Percentiles rank a stretch among this genome's conserved stretches.
phyloP scores from a whole-genome alignment of 306 rosid species.

The Hippophae tibetana region DNA sequence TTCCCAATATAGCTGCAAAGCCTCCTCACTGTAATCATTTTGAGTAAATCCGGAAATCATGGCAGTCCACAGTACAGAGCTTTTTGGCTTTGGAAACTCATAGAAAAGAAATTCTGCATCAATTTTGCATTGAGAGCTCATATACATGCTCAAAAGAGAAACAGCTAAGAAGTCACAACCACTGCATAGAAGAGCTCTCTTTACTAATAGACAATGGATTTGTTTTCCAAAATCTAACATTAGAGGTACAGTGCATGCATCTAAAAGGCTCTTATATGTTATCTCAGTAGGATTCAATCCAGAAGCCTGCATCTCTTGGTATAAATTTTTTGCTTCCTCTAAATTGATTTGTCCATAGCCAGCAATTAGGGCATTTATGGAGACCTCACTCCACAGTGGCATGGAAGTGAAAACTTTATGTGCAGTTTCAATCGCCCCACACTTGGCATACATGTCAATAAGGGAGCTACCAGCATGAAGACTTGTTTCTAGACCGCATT shows the following conservation, averaged over 20 bases:
- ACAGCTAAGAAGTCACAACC: conserved; percentile 47
- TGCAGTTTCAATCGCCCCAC: conserved; percentile 43
- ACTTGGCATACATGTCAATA: conserved; percentile 76
- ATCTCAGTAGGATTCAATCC: conserved; percentile 59
- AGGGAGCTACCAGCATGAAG: conserved; percentile 71
- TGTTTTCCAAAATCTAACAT: conserved; percentile 50
- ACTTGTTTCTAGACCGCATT: conserved; percentile 59
- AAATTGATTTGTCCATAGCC: conserved; percentile 45
- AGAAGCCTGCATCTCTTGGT: conserved; percentile 41
- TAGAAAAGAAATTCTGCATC: conserved; percentile 56
- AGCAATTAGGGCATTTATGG: conserved; percentile 61
- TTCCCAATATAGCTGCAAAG: conserved; percentile 40
- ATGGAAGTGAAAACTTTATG: conserved; percentile 37
- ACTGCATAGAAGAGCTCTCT: conserved; percentile 46
- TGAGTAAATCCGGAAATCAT: conserved; percentile 58
- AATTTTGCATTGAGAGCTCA: conserved; percentile 38
- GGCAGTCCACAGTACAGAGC: conserved; percentile 52
- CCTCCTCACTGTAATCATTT: conserved; percentile 44
- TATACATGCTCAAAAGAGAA: conserved; percentile 61
- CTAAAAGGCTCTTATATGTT: conserved; percentile 60
- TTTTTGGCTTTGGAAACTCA: conserved; percentile 48
- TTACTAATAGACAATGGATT: conserved; percentile 44
- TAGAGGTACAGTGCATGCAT: conserved; percentile 40
- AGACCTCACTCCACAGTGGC: conserved; percentile 50
- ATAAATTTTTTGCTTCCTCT: conserved; percentile 41